phyloP scores from a whole-genome alignment of 495 filamentous ascomycete species.

The Tuber melanosporum region DNA sequence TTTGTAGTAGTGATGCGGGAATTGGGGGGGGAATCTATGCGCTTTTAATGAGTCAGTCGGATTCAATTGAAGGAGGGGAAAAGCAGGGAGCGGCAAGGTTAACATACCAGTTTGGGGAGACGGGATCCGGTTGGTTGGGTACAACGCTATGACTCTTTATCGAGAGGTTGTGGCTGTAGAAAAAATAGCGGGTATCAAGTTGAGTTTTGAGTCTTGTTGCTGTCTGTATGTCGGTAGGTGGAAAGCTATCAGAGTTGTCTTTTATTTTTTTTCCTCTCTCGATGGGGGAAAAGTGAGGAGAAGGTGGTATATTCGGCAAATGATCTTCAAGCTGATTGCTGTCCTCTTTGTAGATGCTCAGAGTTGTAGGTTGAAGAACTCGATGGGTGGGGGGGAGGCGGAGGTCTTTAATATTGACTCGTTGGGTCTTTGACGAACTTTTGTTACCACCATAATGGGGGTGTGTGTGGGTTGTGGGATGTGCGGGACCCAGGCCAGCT shows the following conservation, averaged over 20 bases:
- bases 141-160: conserved; percentile 27
- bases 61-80: conserved; percentile 23
- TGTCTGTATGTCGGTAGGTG: background rate
- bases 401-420: conserved; percentile 28
- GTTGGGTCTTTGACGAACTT: background rate
- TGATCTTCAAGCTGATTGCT: background rate
- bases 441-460: background rate
- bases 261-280: background rate
- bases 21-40: conserved; percentile 13
- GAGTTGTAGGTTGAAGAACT: background rate
- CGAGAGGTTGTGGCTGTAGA: conserved; percentile 1
- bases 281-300: background rate
- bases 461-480: background rate
- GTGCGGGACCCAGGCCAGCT: conserved; percentile 22
- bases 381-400: conserved; percentile 17
- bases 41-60: conserved; percentile 33
- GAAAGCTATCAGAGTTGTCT: background rate
- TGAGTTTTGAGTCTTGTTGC: background rate
- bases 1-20: conserved; percentile 28
- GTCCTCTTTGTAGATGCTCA: background rate
- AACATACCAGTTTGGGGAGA: conserved; percentile 32
- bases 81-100: conserved; percentile 30
- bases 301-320: background rate
- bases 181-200: conserved; percentile 1
- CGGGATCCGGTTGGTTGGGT: conserved; percentile 29